Evolutionary conservation across 345 rosid species (phyloP).

Genomic region (Barbarea vulgaris): DNA sequence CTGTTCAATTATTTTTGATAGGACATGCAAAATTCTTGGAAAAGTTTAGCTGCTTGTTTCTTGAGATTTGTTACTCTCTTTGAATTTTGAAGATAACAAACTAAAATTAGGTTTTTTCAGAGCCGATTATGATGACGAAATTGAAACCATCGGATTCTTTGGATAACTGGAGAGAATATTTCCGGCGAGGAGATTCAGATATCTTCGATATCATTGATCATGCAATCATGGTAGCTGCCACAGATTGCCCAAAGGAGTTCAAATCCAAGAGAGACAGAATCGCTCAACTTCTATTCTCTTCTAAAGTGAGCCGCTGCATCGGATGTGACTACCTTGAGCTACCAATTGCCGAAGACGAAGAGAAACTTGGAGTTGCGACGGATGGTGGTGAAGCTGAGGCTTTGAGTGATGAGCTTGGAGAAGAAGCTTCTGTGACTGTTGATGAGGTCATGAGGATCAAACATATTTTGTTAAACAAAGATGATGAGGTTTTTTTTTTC

Average conservation of each 20-base stretch:
- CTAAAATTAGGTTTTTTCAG: conserved; percentile 10
- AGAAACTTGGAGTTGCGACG: neutral
- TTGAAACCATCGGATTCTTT: conserved; percentile 38
- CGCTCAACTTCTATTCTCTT: conserved; percentile 67
- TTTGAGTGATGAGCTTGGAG: conserved; percentile 57
- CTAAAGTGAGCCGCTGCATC: conserved; percentile 52
- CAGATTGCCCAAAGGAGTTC: conserved; percentile 73
- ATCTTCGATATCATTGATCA: conserved; percentile 70
- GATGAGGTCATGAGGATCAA: conserved; percentile 79
- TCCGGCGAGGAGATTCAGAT: conserved; percentile 60
- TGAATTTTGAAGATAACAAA: neutral
- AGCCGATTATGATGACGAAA: neutral
- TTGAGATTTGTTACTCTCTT: neutral
- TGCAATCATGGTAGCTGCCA: conserved; percentile 77
- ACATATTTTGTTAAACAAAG: conserved; percentile 51
- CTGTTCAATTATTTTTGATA: neutral
- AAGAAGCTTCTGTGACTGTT: conserved; percentile 50
- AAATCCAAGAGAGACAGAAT: conserved; percentile 60
- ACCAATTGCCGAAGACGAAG: conserved; percentile 42
- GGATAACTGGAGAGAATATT: conserved; percentile 79
- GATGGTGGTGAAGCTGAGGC: conserved; percentile 56
- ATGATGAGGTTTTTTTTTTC: conserved; percentile 54
- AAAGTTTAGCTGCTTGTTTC: neutral
- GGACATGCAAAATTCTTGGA: neutral
- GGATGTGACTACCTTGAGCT: conserved; percentile 63